Base-by-base conservation (phyloP, 2,329 filamentous ascomycete species). In the Cytospora paraplurivora region DNA sequence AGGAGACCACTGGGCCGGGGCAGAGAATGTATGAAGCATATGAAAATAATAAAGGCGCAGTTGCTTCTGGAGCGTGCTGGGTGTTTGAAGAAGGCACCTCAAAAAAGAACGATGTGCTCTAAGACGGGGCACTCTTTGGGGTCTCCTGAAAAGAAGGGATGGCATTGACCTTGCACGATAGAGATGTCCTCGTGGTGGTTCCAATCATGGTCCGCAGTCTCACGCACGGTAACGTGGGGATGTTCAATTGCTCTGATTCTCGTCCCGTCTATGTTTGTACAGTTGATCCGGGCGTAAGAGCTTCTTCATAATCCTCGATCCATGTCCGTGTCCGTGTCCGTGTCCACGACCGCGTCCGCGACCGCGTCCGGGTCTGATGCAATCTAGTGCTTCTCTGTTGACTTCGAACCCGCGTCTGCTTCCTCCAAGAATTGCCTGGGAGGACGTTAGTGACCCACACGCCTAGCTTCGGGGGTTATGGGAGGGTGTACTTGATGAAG, bases 401-500 rank as follows among this genome's bases (percentile, higher is more conserved):
- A 72, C 75, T 81, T 80, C 69, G 77, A 74, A 11, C 75, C 75
- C 65, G 71, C 71, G 59, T 80, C 77, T 52, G 76, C 76, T 62
- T 75, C 71, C 63, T 81, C 79, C 62, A 82, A 69, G 71, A 81
- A 82, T 69, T 81, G 81, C 76, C 80, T 82, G 63, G 56, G 50
- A 15, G 52, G 34, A 56, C 27, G 65, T 71, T 56, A 69, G 68
- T 66, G 37, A 51, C 34, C 19, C 53, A 19, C 15, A 10, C 27
- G 4, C 27, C 38, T 37, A 12, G 35, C 21, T 34, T 59, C n/a
- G n/a, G 55, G 6, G 7, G 57, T 63, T 21, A 57, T n/a, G 59
- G 64, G 60, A 62, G 54, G 59, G 72, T 82, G 78, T 76, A 87
- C 85, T 86, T 85, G 80, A 87, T 86, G 76, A 87, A 87, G 74